These are phyloP conservation scores for Triticum urartu DNA, from an alignment of 176 grass and related monocot species.

Conservation along the genomic window DNA sequence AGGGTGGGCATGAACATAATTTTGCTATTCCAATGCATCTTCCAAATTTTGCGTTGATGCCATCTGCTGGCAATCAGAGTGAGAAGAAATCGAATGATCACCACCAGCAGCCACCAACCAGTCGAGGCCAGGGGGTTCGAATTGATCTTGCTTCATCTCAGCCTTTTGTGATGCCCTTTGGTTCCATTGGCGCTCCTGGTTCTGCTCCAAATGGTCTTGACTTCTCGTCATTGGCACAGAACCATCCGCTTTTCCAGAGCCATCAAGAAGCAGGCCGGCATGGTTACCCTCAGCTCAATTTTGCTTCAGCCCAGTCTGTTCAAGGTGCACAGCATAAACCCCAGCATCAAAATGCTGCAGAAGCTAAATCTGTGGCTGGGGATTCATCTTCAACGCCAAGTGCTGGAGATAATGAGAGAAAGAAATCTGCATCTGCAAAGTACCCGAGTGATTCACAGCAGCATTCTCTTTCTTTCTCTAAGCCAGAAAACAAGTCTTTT, in stretches of 20 bases:
- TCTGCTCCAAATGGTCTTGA: constrained; percentile 63
- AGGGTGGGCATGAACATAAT: constrained; percentile 51
- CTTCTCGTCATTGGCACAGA: constrained; percentile 75
- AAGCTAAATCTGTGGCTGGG: constrained; percentile 59
- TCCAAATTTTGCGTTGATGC: constrained; percentile 68
- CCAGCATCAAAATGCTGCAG: constrained; percentile 42
- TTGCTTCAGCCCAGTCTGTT: constrained; percentile 44
- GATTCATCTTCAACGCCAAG: constrained; percentile 54
- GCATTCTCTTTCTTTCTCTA: constrained; percentile 87
- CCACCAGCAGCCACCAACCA: constrained; percentile 49
- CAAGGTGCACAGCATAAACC: constrained; percentile 64
- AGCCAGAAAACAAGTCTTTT: constrained; percentile 54
- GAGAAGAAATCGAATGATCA: constrained; percentile 64
- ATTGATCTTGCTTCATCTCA: constrained; percentile 76
- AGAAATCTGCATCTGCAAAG: constrained; percentile 55
- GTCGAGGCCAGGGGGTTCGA: constrained; percentile 57
- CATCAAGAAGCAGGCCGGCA: constrained; percentile 76
- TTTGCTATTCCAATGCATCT: constrained; percentile 63
- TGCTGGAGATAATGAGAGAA: constrained; percentile 61
- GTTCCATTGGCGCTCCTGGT: constrained; percentile 52
- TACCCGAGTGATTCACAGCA: constrained; percentile 43
- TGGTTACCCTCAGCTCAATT: constrained; percentile 64
- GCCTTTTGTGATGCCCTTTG: constrained; percentile 88
- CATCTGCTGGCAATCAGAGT: constrained; percentile 45
- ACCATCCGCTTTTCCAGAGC: constrained; percentile 75